Base-by-base conservation (phyloP, 2,329 filamentous ascomycete genomes). In the Aspergillus aculeatinus region DNA sequence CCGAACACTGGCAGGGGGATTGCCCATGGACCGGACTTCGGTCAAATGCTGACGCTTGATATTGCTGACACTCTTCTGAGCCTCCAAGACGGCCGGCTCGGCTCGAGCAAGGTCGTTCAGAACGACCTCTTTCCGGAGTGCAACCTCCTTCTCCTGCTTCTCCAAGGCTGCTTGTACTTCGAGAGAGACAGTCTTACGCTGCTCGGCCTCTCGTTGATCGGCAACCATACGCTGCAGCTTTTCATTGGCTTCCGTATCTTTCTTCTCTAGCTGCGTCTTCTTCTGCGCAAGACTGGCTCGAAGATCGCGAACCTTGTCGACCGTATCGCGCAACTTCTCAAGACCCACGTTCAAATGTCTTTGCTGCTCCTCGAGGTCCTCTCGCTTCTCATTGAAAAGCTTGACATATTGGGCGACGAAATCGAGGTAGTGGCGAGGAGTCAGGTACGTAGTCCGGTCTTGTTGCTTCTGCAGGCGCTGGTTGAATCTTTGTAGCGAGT, bases 321-420 rank as follows among this genome's bases (percentile, higher is more conserved):
- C 93, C 2, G 95, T 99, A 77, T 98, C 95, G 67, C 91, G 87
- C 29, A 99, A 83, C 77, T 99, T 99, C 80, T 99, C 95, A 2
- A 99, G 85, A 83, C 95, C 96, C 59, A 98, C 93, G 70, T 99
- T 99, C 63, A 99, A 83, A 84, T 99, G 95, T 31, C 95, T 90
- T 74, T 99, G 95, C 76, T 99, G 95, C 74, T 99, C 95, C 76
- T 99, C 95, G 1, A 99, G 85, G 72, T 99, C 95, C 75, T 98
- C 95, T 11, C 96, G 90, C 82, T 99, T 99, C 77, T 99, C 95
- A 64, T 93, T 96, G 79, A 98, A 98, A 6, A 99, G 83, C 76
- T 91, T 95, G 76, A 97, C 93, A 74, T 97, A 99, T 73, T 99
- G 95, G 44, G 92, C 91, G 60, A 99, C 94, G 70, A 99, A 99